phyloP scores from a whole-genome alignment of 1,284 basidiomycete species.

The Ustilago nuda region DNA sequence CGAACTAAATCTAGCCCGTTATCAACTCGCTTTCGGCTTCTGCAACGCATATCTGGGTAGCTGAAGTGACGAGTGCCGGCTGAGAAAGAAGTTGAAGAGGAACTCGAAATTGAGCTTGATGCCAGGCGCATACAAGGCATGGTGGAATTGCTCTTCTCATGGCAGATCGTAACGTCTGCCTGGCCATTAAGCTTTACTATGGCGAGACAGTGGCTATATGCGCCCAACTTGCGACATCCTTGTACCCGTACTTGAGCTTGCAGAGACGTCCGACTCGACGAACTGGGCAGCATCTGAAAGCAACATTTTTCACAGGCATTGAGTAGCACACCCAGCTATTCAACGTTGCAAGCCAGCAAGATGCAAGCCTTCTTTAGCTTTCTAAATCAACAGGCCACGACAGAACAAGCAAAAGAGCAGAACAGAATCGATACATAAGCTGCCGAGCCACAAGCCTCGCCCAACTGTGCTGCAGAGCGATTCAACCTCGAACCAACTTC shows the following conservation, averaged over 20 bases:
- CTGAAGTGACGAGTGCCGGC: neutral
- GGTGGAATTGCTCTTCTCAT: neutral
- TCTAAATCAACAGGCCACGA: neutral
- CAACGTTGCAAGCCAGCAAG: neutral
- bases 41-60: neutral
- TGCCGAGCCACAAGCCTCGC: slow-evolving; percentile 5
- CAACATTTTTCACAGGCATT: neutral
- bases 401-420: neutral
- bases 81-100: neutral
- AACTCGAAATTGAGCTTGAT: neutral
- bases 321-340: neutral
- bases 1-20: slow-evolving; percentile 1
- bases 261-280: neutral
- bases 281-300: neutral
- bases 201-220: neutral
- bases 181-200: neutral
- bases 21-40: neutral
- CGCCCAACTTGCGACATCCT: neutral
- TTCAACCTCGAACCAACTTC: neutral
- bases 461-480: neutral
- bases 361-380: neutral
- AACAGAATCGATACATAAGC: neutral
- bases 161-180: neutral
- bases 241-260: neutral
- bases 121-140: neutral